Evolutionary conservation across 441 rosid genomes (phyloP), one percentile per base, ranked within the genome.

Genomic region (Caryocar brasiliense): DNA sequence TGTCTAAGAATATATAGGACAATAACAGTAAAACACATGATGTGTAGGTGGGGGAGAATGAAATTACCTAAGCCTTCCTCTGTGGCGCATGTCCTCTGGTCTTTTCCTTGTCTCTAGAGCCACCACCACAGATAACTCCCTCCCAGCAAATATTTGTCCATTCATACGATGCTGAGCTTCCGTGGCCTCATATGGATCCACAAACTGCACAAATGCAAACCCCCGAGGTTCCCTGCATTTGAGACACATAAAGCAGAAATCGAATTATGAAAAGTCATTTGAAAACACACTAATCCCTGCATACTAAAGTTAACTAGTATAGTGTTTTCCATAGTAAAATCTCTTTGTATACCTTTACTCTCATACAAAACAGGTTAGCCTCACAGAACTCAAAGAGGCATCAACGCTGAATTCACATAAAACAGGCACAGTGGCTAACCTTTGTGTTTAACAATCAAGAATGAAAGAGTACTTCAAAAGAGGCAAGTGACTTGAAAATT

Each of bases 201-300:
- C 84, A 70, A 88, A 88, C 77, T 92, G 89, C 70, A 92, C 94
- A 75, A 92, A 92, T 6, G 95, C 99, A 79, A 92, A 92, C 21
- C 97, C 99, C 18, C 97, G 81, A 38, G 99, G 99, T 68, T 85
- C 75, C 71, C 99, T 92, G 75, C 60, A 66, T 20, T 36, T 23
- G 46, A 22, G 20, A 49, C 40, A 71, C 34, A 14, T 2, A 47
- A 47, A 24, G 54, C 28, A 41, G 56, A 68, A 62, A 51, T 47
- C 37, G 30, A 63, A 6, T 33, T n/a, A 43, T 13, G 20, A 36
- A 53, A 49, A 25, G 40, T 47, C 27, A n/a, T n/a, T n/a, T n/a
- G 36, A 57, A 21, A 52, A 42, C 26, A 8, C 21, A n/a, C n/a
- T n/a, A n/a, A n/a, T n/a, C n/a, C n/a, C 32, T 30, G 55, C 48